Evolutionary conservation across 371 early-diverging fungal genomes (phyloP).

Genomic region (Rhizopus stolonifer): DNA sequence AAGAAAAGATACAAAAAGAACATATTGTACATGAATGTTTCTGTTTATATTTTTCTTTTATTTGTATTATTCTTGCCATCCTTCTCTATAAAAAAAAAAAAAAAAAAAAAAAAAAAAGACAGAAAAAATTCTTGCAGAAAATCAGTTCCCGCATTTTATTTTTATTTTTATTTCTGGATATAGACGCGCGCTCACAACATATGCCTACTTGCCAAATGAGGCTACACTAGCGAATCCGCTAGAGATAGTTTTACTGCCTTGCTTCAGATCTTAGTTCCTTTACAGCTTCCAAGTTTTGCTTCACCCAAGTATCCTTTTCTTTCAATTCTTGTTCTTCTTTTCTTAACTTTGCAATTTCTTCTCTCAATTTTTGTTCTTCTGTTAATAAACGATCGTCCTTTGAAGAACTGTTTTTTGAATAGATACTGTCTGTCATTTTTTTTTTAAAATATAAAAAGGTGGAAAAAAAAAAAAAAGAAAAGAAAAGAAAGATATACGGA

Average conservation of each 20-base stretch:
- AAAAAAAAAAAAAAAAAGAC: no score
- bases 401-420: not conserved
- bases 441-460: not conserved
- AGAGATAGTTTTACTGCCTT: no score
- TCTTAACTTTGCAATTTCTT: slow-evolving; percentile 47
- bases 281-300: slow-evolving; percentile 44
- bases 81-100: not conserved
- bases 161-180: no score
- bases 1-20: no score
- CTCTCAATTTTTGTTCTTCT: slow-evolving; percentile 39
- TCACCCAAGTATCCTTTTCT: slow-evolving; percentile 45
- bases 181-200: no score
- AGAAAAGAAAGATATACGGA: no score
- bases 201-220: no score
- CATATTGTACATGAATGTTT: no score
- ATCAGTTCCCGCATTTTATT: no score
- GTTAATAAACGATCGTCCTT: not conserved
- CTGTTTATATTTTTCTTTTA: no score
- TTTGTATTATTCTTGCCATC: not conserved
- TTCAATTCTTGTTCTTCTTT: slow-evolving; percentile 44
- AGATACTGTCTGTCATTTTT: not conserved
- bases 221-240: no score
- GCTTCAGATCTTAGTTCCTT: slow-evolving; percentile 30
- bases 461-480: not conserved
- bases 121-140: no score